Evolutionary conservation across 306 rosid genomes (phyloP).

Genomic region (Canavalia ensiformis): DNA sequence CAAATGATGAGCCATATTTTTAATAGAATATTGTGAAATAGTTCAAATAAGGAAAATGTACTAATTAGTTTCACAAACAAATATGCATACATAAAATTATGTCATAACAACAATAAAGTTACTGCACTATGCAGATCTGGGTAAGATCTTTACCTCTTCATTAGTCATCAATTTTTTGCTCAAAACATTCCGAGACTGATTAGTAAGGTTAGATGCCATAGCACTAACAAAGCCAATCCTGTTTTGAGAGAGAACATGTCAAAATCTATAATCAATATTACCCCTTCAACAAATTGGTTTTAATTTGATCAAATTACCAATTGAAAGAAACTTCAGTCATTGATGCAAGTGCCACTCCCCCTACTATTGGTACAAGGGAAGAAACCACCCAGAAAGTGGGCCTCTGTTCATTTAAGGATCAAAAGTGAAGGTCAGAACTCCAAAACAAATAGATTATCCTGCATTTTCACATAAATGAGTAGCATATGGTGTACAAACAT

Average conservation of each 20-base stretch:
- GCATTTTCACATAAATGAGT: slow-evolving; percentile 25
- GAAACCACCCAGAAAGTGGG: slow-evolving; percentile 84
- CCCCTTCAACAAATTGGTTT: background rate
- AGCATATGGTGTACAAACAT: slow-evolving; percentile 9
- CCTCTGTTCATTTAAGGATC: slow-evolving; percentile 61
- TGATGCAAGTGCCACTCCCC: slow-evolving; percentile 93
- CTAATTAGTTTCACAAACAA: background rate
- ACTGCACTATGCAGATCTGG: background rate
- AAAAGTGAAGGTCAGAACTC: slow-evolving; percentile 54
- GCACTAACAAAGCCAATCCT: slow-evolving; percentile 85
- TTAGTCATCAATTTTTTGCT: slow-evolving; percentile 79
- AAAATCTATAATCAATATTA: slow-evolving; percentile 32
- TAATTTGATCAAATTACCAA: slow-evolving; percentile 65
- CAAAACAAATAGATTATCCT: slow-evolving; percentile 26
- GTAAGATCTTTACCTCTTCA: slow-evolving; percentile 62
- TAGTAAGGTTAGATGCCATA: slow-evolving; percentile 81
- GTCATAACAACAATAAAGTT: background rate
- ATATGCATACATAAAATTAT: background rate
- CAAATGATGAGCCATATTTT: slow-evolving; percentile 33
- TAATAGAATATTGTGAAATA: slow-evolving; percentile 27
- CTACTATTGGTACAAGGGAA: slow-evolving; percentile 89
- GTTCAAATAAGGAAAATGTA: slow-evolving; percentile 3
- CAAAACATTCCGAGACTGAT: slow-evolving; percentile 80
- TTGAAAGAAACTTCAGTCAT: slow-evolving; percentile 90
- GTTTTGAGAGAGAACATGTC: slow-evolving; percentile 44